Percentiles rank a stretch among this genome's conserved stretches.
These are phyloP conservation scores for Chamaenerion angustifolium DNA, from an alignment of 345 rosid genomes.

Conservation along the genomic window DNA sequence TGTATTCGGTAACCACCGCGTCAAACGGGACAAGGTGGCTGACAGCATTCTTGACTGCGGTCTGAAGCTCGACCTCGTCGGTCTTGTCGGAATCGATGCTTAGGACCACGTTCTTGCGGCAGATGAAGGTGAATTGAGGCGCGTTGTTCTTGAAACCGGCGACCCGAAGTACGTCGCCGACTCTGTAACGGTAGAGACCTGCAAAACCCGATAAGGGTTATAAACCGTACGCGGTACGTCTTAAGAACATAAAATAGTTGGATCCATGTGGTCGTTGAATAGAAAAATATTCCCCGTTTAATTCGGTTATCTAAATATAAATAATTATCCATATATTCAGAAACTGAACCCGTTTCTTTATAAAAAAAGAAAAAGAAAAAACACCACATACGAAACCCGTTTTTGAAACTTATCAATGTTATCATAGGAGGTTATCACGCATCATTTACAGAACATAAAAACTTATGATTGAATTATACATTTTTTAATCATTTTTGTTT, in stretches of 20 bases:
- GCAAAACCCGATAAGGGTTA: constrained; percentile 1
- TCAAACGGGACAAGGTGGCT: constrained; percentile 68
- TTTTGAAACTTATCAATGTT: too few species aligned
- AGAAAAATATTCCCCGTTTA: too few species aligned
- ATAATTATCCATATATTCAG: background rate
- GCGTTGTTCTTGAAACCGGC: constrained; percentile 94
- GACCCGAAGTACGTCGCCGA: constrained; percentile 91
- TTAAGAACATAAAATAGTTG: too few species aligned
- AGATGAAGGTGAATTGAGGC: constrained; percentile 85
- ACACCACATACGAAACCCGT: too few species aligned
- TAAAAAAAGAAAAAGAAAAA: too few species aligned
- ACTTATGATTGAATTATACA: background rate
- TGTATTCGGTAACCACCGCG: constrained; percentile 68
- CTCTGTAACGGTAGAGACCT: constrained; percentile 83
- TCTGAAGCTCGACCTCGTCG: constrained; percentile 92
- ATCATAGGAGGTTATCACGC: too few species aligned
- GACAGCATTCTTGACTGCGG: constrained; percentile 74
- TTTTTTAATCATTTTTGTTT: background rate
- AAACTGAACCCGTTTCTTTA: background rate
- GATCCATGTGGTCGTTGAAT: too few species aligned
- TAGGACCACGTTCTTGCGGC: constrained; percentile 81
- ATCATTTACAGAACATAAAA: background rate
- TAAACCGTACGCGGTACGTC: too few species aligned
- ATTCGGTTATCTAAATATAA: too few species aligned
- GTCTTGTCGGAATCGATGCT: constrained; percentile 96